Evolutionary conservation across 257 asterid genomes (phyloP).

Genomic region (Rhazya stricta): DNA sequence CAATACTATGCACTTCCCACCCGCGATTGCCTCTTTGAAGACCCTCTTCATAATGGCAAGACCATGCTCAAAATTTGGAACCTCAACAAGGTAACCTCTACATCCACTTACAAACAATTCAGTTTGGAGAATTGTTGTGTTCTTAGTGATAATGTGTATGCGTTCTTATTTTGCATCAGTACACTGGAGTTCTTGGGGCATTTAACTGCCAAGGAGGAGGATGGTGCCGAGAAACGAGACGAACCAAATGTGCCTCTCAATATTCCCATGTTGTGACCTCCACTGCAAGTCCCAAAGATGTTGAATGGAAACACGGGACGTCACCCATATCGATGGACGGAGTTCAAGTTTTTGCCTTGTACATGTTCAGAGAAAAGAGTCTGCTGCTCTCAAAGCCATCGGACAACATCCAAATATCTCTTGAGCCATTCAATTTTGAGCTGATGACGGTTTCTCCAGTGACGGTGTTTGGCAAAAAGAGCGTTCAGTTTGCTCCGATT

Average conservation of each 20-base stretch:
- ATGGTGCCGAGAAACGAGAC: constrained; percentile 68
- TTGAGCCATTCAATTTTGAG: constrained; percentile 36
- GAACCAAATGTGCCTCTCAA: constrained; percentile 68
- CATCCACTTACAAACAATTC: too few species aligned
- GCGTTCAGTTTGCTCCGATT: constrained; percentile 36
- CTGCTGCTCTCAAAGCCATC: constrained; percentile 28
- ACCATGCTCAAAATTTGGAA: constrained; percentile 95
- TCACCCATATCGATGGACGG: constrained; percentile 21
- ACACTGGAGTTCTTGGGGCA: constrained; percentile 80
- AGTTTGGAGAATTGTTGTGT: too few species aligned
- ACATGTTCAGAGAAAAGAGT: constrained; percentile 28
- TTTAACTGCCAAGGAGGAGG: constrained; percentile 99
- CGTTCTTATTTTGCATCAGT: constrained; percentile 30
- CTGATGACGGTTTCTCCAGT: constrained; percentile 31
- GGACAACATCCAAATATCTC: constrained; percentile 15
- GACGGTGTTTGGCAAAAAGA: constrained; percentile 13
- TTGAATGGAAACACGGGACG: constrained; percentile 40
- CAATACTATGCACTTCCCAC: constrained; percentile 73
- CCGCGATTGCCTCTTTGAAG: constrained; percentile 77
- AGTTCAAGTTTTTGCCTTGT: constrained; percentile 27
- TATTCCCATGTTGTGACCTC: constrained; percentile 55
- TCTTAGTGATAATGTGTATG: not conserved
- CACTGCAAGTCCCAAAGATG: constrained; percentile 50
- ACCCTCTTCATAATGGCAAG: constrained; percentile 78
- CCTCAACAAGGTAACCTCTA: constrained; percentile 76